Conservation (phyloP, 2,329 filamentous ascomycete genomes). For the Curvularia lunata region DNA sequence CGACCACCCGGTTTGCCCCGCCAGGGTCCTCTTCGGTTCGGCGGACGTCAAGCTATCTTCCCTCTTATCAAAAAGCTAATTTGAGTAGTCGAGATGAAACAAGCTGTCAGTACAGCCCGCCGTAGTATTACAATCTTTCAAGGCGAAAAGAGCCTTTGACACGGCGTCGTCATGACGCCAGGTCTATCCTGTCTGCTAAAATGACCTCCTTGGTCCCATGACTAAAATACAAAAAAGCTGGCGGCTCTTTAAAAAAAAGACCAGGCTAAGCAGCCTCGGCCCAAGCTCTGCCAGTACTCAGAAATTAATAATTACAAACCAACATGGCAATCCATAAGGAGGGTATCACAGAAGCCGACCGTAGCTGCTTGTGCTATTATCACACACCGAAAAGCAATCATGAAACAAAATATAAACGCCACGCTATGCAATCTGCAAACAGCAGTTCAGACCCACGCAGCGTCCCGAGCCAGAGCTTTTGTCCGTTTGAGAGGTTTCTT, state of each 20-base stretch:
- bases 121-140: conserved; percentile 30
- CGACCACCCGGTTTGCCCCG: conserved; percentile 26
- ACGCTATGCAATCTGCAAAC: conserved; percentile 28
- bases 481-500: conserved; percentile 5
- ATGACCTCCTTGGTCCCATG: neutral
- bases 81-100: conserved; percentile 2
- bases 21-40: conserved; percentile 18
- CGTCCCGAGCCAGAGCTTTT: conserved; percentile 1
- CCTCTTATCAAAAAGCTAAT: neutral
- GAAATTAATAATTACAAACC: conserved; percentile 5
- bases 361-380: conserved; percentile 37
- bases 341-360: conserved; percentile 28
- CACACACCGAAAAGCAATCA: conserved; percentile 27
- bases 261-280: conserved; percentile 4
- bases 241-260: conserved; percentile 1
- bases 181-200: conserved; percentile 13
- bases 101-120: conserved; percentile 23
- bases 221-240: conserved; percentile 8
- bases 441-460: conserved; percentile 8
- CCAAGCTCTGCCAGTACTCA: conserved; percentile 11
- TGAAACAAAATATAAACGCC: conserved; percentile 33
- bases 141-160: conserved; percentile 9
- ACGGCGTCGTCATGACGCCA: conserved; percentile 6
- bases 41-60: neutral
- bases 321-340: conserved; percentile 20